These are phyloP conservation scores for Hyphopichia burtonii DNA, from an alignment of 1,139 yeast genomes.

Conservation along the genomic window DNA sequence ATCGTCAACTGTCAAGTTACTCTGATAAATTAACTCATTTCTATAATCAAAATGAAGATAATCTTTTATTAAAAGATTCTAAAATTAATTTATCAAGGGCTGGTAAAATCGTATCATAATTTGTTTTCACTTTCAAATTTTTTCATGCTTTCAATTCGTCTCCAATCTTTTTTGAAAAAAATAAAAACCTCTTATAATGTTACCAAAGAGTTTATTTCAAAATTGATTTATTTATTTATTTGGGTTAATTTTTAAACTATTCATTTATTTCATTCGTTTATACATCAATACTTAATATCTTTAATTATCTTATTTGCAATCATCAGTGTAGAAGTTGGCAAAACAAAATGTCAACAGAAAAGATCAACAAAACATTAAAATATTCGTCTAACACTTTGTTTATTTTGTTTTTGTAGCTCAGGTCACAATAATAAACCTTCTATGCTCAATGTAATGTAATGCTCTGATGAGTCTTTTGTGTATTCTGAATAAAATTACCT, in stretches of 20 bases:
- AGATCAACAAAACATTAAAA: too few relatives aligned
- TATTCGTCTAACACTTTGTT: too few relatives aligned
- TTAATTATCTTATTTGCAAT: too few relatives aligned
- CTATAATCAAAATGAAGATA: neutral
- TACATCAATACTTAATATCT: too few relatives aligned
- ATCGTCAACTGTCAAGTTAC: neutral
- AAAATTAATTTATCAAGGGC: neutral
- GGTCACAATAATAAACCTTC: too few relatives aligned
- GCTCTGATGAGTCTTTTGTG: too few relatives aligned
- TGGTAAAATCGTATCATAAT: conserved; percentile 1
- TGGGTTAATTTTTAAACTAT: neutral
- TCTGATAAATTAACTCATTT: neutral
- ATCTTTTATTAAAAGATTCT: neutral
- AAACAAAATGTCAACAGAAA: too few relatives aligned
- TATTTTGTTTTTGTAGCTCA: too few relatives aligned
- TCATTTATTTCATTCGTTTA: neutral
- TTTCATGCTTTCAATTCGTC: conserved; percentile 1
- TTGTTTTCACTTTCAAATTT: neutral
- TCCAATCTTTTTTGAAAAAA: neutral
- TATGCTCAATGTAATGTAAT: too few relatives aligned
- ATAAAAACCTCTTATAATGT: too few relatives aligned
- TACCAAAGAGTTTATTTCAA: neutral
- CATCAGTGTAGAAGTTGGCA: too few relatives aligned
- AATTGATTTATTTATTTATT: neutral
- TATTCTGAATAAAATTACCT: too few relatives aligned